These are phyloP conservation scores for Saccharum officinarum DNA, from an alignment of 176 grass and related monocot species.

Conservation along the genomic window DNA sequence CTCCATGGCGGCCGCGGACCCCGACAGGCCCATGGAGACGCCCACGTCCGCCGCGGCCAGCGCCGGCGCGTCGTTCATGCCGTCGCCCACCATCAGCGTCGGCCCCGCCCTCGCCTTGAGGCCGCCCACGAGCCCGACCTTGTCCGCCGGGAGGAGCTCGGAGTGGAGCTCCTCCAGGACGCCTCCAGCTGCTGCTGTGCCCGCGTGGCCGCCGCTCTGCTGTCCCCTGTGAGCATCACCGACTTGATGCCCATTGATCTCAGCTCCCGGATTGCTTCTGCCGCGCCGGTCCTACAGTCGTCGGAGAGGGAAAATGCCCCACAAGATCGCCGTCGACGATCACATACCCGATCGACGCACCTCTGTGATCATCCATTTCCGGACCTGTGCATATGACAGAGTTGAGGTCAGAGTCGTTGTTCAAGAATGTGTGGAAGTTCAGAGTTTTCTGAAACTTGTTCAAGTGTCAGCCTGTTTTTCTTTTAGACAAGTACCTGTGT, in stretches of 20 bases:
- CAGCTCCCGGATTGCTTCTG: slow-evolving; percentile 64
- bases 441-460: not conserved
- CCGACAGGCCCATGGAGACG: slow-evolving; percentile 67
- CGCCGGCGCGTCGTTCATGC: slow-evolving; percentile 83
- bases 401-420: not conserved
- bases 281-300: slow-evolving; percentile 46
- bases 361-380: slow-evolving; percentile 23
- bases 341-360: slow-evolving; percentile 58
- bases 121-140: slow-evolving; percentile 38
- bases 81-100: slow-evolving; percentile 79
- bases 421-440: not conserved
- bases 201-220: slow-evolving; percentile 40
- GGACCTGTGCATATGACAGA: not conserved
- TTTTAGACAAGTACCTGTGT: slow-evolving; percentile 11
- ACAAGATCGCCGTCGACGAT: slow-evolving; percentile 35
- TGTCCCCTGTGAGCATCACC: slow-evolving; percentile 78
- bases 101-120: slow-evolving; percentile 36
- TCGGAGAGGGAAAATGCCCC: slow-evolving; percentile 47
- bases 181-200: slow-evolving; percentile 53
- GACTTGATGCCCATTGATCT: slow-evolving; percentile 57
- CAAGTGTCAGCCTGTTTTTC: not conserved
- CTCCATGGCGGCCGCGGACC: slow-evolving; percentile 71
- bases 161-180: slow-evolving; percentile 52
- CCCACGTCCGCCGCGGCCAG: slow-evolving; percentile 62
- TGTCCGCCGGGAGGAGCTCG: slow-evolving; percentile 73